Conservation (phyloP, 805 yeast species). For the Starmerella vaccinii region DNA sequence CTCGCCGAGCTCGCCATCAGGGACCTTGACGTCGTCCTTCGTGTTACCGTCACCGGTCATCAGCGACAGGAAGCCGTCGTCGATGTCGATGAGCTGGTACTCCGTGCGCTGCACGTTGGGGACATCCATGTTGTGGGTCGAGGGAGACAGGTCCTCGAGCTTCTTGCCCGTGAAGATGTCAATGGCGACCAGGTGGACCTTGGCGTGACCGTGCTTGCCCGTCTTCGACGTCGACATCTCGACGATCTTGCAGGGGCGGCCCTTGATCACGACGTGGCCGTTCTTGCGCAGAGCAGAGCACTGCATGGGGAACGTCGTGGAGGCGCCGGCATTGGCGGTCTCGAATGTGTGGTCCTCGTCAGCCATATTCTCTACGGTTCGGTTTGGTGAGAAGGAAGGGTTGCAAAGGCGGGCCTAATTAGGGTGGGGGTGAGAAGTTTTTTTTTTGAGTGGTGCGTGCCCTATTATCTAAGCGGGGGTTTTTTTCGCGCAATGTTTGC, state of each 20-base stretch:
- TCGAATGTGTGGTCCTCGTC: constrained; percentile 71
- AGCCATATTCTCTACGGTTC: constrained; percentile 28
- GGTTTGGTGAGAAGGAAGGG: constrained; percentile 8
- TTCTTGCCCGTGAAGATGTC: constrained; percentile 99
- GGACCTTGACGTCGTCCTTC: constrained; percentile 97
- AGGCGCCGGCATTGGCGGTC: constrained; percentile 98
- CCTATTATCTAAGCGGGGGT: constrained; percentile 13
- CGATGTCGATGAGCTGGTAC: constrained; percentile 92
- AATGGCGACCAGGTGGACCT: constrained; percentile 97
- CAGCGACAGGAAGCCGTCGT: constrained; percentile 93
- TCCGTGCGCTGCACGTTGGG: constrained; percentile 95
- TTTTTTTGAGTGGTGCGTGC: constrained; percentile 13
- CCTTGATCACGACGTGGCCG: constrained; percentile 97
- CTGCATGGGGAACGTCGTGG: constrained; percentile 96
- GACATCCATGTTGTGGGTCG: constrained; percentile 99
- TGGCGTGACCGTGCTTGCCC: constrained; percentile 99
- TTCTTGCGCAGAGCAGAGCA: constrained; percentile 99
- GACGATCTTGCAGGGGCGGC: constrained; percentile 99
- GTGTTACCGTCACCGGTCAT: constrained; percentile 97
- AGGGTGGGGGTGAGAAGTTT: constrained; percentile 9
- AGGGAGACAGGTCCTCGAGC: constrained; percentile 99
- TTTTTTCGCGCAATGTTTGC: not conserved
- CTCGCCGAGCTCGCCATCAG: constrained; percentile 97
- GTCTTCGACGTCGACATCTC: constrained; percentile 99
- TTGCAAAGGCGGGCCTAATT: constrained; percentile 1